Percentiles rank a stretch among this genome's conserved stretches.
These are phyloP conservation scores for Zancudomyces culisetae DNA, from an alignment of 371 early-diverging fungal genomes.

Conservation along the genomic window DNA sequence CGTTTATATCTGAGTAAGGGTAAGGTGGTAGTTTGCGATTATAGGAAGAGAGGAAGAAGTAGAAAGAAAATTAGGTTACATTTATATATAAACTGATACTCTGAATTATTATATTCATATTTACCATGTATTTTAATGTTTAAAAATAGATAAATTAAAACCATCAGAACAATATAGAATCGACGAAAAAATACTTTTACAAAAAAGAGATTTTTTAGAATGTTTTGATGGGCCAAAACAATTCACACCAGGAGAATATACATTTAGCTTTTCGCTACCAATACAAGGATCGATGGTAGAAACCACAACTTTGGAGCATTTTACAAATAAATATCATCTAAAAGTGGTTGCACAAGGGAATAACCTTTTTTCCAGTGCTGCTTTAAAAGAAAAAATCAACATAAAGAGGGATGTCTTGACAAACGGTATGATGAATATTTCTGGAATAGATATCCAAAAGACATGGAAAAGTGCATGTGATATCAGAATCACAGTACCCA, in stretches of 20 bases:
- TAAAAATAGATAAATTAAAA: no score
- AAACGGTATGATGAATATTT: background rate
- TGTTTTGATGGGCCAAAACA: background rate
- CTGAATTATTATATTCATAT: no score
- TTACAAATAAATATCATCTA: background rate
- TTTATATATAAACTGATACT: no score
- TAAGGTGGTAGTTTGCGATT: background rate
- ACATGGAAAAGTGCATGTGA: background rate
- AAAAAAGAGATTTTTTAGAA: background rate
- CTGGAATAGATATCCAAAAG: constrained; percentile 2
- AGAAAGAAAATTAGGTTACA: no score
- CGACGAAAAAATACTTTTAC: background rate
- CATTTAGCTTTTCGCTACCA: background rate
- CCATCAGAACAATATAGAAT: no score
- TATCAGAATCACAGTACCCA: constrained; percentile 1
- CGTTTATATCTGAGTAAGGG: background rate
- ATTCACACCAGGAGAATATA: background rate
- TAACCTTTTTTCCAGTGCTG: background rate
- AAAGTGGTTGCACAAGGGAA: background rate
- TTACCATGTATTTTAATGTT: no score
- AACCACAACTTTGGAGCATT: background rate
- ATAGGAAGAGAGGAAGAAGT: no score
- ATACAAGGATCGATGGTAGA: constrained; percentile 1
- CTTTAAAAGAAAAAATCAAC: background rate
- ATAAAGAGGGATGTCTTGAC: background rate